Conservation (phyloP, 805 yeast species). For the Candida silvicultrix region DNA sequence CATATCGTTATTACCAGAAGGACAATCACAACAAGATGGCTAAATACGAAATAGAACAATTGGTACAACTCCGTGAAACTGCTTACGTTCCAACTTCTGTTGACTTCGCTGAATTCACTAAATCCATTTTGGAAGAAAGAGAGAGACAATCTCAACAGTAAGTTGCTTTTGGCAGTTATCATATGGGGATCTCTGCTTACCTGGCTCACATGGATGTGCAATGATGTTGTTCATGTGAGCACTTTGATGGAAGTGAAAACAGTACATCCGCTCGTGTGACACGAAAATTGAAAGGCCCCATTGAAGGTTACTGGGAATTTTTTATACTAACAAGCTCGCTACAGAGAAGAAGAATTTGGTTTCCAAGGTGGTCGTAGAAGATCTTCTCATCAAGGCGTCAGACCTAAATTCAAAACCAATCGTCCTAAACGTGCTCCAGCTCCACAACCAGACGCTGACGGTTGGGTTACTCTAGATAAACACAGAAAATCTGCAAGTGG, state of each 20-base stretch:
- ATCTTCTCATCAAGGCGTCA: conserved; percentile 37
- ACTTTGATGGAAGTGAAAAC: too few species aligned
- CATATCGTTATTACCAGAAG: too few species aligned
- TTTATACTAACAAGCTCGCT: background rate
- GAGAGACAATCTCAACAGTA: conserved; percentile 31
- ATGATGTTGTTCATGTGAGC: too few species aligned
- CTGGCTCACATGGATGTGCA: too few species aligned
- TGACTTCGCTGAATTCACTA: conserved; percentile 58
- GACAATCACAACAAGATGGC: conserved; percentile 28
- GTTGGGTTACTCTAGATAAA: conserved; percentile 67
- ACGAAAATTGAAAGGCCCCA: background rate
- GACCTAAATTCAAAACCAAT: conserved; percentile 55
- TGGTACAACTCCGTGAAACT: conserved; percentile 47
- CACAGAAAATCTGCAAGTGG: conserved; percentile 37
- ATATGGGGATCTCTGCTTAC: too few species aligned
- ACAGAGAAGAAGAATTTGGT: conserved; percentile 26
- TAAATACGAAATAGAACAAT: conserved; percentile 68
- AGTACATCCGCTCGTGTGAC: background rate
- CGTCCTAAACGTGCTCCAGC: conserved; percentile 40
- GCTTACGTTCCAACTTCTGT: conserved; percentile 57
- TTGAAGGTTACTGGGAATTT: conserved; percentile 1
- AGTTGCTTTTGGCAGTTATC: background rate
- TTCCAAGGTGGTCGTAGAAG: conserved; percentile 46
- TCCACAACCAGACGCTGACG: conserved; percentile 64
- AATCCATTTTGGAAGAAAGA: conserved; percentile 60